Percentiles rank a stretch among this genome's conserved stretches.
Evolutionary conservation across 2,329 filamentous ascomycete species (phyloP).

Genomic region (Botrytis aclada): DNA sequence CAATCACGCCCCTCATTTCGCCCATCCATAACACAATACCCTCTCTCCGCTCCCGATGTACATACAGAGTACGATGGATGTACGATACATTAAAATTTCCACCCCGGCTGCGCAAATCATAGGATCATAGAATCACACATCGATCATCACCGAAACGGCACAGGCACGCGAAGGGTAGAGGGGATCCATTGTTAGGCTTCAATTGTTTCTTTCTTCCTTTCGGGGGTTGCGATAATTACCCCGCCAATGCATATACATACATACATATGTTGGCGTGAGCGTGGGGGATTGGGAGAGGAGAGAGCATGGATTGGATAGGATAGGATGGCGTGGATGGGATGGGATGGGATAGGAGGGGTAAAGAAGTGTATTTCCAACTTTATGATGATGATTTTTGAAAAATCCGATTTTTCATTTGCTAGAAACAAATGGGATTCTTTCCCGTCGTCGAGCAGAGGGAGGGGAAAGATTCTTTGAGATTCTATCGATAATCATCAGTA

Average conservation of each 20-base stretch:
- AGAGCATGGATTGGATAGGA: not conserved
- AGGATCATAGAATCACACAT: not conserved
- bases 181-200: not conserved
- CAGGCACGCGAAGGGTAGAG: not conserved
- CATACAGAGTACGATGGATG: not conserved
- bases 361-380: not conserved
- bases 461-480: not conserved
- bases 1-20: not conserved
- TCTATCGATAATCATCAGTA: not conserved
- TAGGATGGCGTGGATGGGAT: not conserved
- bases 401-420: not conserved
- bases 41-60: not conserved
- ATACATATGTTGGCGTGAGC: not conserved
- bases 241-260: not conserved
- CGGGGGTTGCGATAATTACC: not conserved
- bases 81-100: not conserved
- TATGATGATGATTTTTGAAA: not conserved
- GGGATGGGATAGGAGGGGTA: not conserved
- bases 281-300: not conserved
- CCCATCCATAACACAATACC: not conserved
- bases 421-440: not conserved
- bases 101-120: not conserved
- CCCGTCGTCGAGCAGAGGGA: not conserved
- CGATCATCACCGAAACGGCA: not conserved
- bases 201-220: not conserved